Evolutionary conservation across 108 stramenopile species (phyloP).

Genomic region (Nitzschia sp.): DNA sequence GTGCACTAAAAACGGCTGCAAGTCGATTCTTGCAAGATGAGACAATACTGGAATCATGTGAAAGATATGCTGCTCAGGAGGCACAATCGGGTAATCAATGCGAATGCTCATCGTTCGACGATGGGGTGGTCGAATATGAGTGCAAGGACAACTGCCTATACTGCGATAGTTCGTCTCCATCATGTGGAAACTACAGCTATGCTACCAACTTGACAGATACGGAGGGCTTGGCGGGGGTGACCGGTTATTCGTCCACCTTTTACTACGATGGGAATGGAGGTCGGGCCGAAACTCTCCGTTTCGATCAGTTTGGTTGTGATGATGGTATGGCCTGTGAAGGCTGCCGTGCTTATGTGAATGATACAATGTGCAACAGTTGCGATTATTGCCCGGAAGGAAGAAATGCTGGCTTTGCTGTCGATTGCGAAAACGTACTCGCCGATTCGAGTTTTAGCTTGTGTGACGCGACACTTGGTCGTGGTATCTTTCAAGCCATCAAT

Average conservation of each 20-base stretch:
- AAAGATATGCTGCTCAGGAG: background rate
- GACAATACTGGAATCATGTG: background rate
- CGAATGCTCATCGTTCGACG: background rate
- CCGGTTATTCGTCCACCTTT: background rate
- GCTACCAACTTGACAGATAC: background rate
- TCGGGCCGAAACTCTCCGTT: background rate
- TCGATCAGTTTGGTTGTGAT: background rate
- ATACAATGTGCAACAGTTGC: background rate
- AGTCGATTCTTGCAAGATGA: no score
- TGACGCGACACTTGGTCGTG: background rate
- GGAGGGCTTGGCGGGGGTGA: background rate
- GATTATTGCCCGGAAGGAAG: background rate
- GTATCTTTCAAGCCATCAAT: background rate
- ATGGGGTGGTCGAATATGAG: background rate
- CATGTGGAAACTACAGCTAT: background rate
- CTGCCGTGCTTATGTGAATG: background rate
- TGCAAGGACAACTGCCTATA: background rate
- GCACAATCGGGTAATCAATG: background rate
- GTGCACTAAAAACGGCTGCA: no score
- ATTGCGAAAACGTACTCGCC: constrained; percentile 5
- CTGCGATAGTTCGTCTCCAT: background rate
- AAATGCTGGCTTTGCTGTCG: background rate
- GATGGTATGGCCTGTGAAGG: background rate
- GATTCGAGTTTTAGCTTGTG: background rate
- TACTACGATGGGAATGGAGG: background rate